Base-by-base conservation (phyloP, 2,329 filamentous ascomycete genomes). In the Pseudocercospora cruenta region DNA sequence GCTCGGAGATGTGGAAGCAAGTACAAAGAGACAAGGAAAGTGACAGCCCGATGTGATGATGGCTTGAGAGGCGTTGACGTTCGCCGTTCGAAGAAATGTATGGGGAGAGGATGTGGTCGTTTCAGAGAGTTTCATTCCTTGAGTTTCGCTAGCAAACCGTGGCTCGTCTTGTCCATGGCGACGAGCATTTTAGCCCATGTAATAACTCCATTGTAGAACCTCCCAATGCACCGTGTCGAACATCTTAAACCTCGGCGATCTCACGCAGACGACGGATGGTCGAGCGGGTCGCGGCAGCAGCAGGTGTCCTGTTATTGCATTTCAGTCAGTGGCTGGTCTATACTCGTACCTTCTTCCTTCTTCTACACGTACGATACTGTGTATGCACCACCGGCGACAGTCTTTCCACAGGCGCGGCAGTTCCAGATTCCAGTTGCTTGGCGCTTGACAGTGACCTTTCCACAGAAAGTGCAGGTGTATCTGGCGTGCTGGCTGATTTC, bases 401-500 rank as follows among this genome's bases (percentile, higher is more conserved):
- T 92, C 91, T 97, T 97, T 83, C 92, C 90, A 91, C 95, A 98
- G 69, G 90, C 88, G 84, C 89, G 91, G 92, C 95, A 99, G 84
- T 94, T 88, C 94, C 94, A 97, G 88, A 97, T 97, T 79, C 94
- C 94, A 77, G 94, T 92, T 72, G 92, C 90, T 81, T 93, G 87
- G 80, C 94, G 90, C 87, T 79, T 79, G 70, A 79, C 78, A 36
- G 90, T 91, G 82, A 89, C 90, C 91, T 98, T 98, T 81, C 94
- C 94, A 89, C 93, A 97, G 91, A 98, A 99, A 75, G 94, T 94
- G 90, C 94, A 98, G 81, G 90, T 90, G 83, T 97, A 98, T 83
- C 91, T 91, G 86, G 93, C 93, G 88, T 99, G 95, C 85, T 98
- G 95, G 79, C 92, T 92, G 83, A 98, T 92, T 91, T 98, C 95